These are phyloP conservation scores for Castanea crenata DNA, from an alignment of 306 rosid genomes.

Conservation along the genomic window DNA sequence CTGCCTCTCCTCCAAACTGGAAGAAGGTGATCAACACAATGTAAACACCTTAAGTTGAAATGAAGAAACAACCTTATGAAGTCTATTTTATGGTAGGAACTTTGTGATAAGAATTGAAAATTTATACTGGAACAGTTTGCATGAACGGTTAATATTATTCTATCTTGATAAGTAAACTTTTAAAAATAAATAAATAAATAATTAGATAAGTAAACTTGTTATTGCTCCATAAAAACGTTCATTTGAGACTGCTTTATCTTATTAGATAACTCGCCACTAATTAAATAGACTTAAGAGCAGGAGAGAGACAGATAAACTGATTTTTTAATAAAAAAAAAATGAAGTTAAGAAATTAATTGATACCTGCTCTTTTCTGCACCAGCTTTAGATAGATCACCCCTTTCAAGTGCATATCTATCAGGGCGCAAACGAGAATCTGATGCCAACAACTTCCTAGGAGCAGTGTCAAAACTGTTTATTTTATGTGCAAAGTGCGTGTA, in stretches of 20 bases:
- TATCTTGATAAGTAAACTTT: background rate
- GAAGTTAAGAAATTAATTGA: background rate
- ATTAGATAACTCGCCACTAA: background rate
- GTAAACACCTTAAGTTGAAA: background rate
- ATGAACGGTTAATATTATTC: background rate
- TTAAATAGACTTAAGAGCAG: background rate
- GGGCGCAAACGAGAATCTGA: constrained; percentile 95
- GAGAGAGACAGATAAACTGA: too few species aligned
- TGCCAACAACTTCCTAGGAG: constrained; percentile 72
- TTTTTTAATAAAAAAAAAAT: background rate
- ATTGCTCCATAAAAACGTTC: background rate
- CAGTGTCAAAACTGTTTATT: constrained; percentile 80
- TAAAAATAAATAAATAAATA: too few species aligned
- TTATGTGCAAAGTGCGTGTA: constrained; percentile 89
- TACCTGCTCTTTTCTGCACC: constrained; percentile 71
- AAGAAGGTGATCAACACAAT: background rate
- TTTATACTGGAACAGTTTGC: background rate
- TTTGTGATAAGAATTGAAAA: background rate
- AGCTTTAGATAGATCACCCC: constrained; percentile 78
- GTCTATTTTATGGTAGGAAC: background rate
- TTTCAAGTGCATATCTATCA: constrained; percentile 86
- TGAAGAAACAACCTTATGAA: background rate
- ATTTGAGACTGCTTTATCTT: background rate
- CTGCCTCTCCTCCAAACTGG: constrained; percentile 90
- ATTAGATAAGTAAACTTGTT: background rate